These are phyloP conservation scores for Populus hybrid DNA, from an alignment of 441 rosid genomes.

Conservation along the genomic window DNA sequence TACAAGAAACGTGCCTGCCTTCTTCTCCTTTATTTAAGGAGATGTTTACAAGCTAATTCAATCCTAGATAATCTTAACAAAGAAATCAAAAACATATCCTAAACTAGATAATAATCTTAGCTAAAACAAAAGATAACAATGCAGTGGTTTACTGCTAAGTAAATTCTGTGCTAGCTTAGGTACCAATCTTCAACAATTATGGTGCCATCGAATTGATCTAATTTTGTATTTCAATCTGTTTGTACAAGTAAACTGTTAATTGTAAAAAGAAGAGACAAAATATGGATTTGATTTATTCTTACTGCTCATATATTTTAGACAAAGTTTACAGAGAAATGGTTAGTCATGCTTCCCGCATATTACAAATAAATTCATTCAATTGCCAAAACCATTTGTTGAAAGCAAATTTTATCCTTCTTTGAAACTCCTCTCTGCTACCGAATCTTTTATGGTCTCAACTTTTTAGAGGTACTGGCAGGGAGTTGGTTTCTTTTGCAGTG, in stretches of 20 bases:
- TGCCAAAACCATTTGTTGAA: not conserved
- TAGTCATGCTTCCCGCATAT: not conserved
- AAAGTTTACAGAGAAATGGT: not conserved
- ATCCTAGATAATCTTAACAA: too few relatives aligned
- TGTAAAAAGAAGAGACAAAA: not conserved
- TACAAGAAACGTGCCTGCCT: too few relatives aligned
- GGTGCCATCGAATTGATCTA: not conserved
- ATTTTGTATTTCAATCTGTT: not conserved
- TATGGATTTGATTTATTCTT: not conserved
- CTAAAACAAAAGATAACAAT: too few relatives aligned
- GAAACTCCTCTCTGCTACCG: not conserved
- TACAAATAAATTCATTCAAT: not conserved
- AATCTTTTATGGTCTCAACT: constrained; percentile 4
- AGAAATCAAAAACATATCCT: too few relatives aligned
- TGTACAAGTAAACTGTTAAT: not conserved
- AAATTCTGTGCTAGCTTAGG: too few relatives aligned
- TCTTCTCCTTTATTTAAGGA: too few relatives aligned
- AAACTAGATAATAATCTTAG: too few relatives aligned
- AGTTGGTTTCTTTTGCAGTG: constrained; percentile 33
- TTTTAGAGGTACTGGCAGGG: constrained; percentile 37
- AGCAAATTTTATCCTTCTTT: not conserved
- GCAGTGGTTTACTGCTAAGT: too few relatives aligned
- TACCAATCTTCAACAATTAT: too few relatives aligned
- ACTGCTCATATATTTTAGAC: not conserved
- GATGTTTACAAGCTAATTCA: too few relatives aligned